Conservation (phyloP, 768 basidiomycete species). For the Lactarius indigo region DNA sequence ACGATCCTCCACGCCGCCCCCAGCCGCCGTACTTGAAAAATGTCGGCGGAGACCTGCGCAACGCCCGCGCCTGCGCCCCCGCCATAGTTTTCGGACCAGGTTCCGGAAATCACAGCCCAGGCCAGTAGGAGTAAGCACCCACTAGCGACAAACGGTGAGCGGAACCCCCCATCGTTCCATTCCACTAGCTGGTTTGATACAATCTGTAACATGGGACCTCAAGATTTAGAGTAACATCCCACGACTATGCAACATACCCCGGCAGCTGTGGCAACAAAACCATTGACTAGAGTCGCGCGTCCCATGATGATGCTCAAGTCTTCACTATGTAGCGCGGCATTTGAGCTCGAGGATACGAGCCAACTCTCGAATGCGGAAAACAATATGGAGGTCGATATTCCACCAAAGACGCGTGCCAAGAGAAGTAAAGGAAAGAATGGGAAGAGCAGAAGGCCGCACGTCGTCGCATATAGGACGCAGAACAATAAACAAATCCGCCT, state of each 20-base stretch:
- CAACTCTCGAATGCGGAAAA: constrained; percentile 77
- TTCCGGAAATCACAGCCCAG: constrained; percentile 51
- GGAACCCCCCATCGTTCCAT: constrained; percentile 44
- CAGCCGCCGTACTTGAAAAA: constrained; percentile 52
- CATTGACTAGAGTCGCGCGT: constrained; percentile 68
- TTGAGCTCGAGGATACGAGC: constrained; percentile 61
- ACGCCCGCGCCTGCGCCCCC: constrained; percentile 32
- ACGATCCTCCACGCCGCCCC: constrained; percentile 57
- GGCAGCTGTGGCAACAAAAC: constrained; percentile 63
- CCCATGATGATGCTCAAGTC: constrained; percentile 71
- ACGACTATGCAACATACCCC: constrained; percentile 45
- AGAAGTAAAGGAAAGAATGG: constrained; percentile 58
- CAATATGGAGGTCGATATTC: constrained; percentile 70
- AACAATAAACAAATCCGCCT: constrained; percentile 66
- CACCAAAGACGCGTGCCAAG: constrained; percentile 62
- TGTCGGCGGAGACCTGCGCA: constrained; percentile 32
- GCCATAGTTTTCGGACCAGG: constrained; percentile 73
- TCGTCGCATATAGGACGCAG: constrained; percentile 59
- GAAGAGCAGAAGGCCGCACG: constrained; percentile 58
- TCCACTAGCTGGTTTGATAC: constrained; percentile 54
- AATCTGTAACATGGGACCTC: constrained; percentile 1
- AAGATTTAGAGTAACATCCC: not conserved
- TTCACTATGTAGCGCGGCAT: constrained; percentile 46
- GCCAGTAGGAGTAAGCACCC: constrained; percentile 50
- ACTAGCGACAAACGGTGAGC: constrained; percentile 65